phyloP scores from a whole-genome alignment of 2,329 filamentous ascomycete species.

The Fusarium subglutinans region DNA sequence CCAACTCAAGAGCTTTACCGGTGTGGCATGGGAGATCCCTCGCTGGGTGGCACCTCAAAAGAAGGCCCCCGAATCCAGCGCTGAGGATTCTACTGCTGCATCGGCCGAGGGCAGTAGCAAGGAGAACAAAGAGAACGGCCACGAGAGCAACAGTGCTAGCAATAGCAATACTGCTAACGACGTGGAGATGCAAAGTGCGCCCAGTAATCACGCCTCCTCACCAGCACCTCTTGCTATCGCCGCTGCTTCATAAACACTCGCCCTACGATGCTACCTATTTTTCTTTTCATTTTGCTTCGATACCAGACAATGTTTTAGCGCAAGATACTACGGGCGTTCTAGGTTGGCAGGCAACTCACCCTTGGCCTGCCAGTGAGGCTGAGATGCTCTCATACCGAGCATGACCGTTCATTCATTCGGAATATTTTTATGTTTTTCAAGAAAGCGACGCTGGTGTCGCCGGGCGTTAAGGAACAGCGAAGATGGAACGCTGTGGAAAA shows the following conservation, averaged over 20 bases:
- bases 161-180: conserved; percentile 57
- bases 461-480: conserved; percentile 44
- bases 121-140: conserved; percentile 70
- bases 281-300: conserved; percentile 4
- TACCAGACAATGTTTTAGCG: conserved; percentile 22
- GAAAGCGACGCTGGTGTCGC: conserved; percentile 42
- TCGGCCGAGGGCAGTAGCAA: conserved; percentile 67
- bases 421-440: neutral
- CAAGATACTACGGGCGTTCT: conserved; percentile 25
- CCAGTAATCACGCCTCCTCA: conserved; percentile 62
- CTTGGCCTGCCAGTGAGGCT: conserved; percentile 10
- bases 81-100: conserved; percentile 57
- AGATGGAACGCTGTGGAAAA: conserved; percentile 30
- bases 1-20: conserved; percentile 90
- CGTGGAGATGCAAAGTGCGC: conserved; percentile 62
- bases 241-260: conserved; percentile 51
- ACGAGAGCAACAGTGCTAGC: conserved; percentile 58
- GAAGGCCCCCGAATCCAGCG: conserved; percentile 56
- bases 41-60: conserved; percentile 83
- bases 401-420: conserved; percentile 20
- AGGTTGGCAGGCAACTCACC: conserved; percentile 24
- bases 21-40: conserved; percentile 80
- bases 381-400: conserved; percentile 18
- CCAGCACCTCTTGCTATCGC: conserved; percentile 60
- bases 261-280: neutral